Percentiles rank a stretch among this genome's conserved stretches.
Conservation (phyloP, 768 basidiomycete species). For the Filobasidium wieringae region DNA sequence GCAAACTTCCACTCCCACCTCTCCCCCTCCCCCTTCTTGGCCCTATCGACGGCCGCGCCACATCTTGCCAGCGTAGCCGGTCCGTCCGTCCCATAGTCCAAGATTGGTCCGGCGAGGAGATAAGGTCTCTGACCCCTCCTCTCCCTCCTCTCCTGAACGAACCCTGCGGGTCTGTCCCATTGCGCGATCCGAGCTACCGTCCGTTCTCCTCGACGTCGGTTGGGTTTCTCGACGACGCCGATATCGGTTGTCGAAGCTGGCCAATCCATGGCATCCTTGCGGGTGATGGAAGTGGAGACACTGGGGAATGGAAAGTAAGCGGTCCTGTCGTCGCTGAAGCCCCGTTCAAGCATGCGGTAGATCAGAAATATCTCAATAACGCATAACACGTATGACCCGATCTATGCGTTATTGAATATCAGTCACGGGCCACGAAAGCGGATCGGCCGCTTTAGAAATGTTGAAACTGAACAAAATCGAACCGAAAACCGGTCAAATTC, state of each 20-base stretch:
- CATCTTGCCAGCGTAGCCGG: not conserved
- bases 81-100: not conserved
- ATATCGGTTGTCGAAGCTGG: not conserved
- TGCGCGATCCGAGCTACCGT: not conserved
- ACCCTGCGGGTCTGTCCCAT: not conserved
- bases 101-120: not conserved
- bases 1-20: not conserved
- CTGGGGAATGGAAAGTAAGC: too few relatives aligned
- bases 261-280: too few relatives aligned
- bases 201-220: not conserved
- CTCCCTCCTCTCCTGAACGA: not conserved
- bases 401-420: too few relatives aligned
- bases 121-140: not conserved
- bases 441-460: too few relatives aligned
- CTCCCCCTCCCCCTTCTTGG: not conserved
- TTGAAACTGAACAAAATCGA: too few relatives aligned
- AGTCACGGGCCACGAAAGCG: too few relatives aligned
- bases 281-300: too few relatives aligned
- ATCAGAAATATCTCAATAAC: too few relatives aligned
- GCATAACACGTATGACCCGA: too few relatives aligned
- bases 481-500: too few relatives aligned
- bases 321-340: too few relatives aligned
- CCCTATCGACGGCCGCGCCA: not conserved
- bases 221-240: not conserved
- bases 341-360: too few relatives aligned